Base-by-base conservation (phyloP, 352 stramenopile genomes). In the Elongisporangium senticosum region DNA sequence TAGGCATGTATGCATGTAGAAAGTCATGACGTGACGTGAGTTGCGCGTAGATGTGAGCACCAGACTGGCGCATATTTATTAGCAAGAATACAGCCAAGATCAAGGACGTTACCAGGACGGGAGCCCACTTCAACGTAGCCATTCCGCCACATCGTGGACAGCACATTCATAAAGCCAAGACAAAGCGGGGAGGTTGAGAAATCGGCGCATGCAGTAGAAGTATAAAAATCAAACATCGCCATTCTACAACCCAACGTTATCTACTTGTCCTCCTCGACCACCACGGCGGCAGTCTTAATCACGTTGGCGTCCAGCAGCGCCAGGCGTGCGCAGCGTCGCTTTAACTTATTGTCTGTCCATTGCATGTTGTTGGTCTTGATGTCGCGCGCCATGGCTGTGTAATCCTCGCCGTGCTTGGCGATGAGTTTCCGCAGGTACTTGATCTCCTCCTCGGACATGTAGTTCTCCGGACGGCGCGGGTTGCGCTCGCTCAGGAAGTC, bases 311-410 rank as follows among this genome's bases (percentile, higher is more conserved):
- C 83, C 28, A 90, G 63, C 58, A 93, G 71, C 64, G 72, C 75
- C 39, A 93, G 68, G 56, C 83, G 81, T 55, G 80, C 83, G 61
- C 81, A 93, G 49, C 83, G 83, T 39, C 71, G 62, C 63, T 79
- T 76, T 39, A 93, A 68, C 62, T 90, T 91, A 51, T 75, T 69
- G 55, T 72, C 79, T 14, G 83, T 91, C 83, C 83, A 93, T 71
- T 93, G 83, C 77, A 87, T 85, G 57, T 83, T 83, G 76, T 93
- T 93, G 43, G 67, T 75, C 74, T 93, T 93, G 63, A 93, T 86
- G 53, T 93, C 83, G 56, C 81, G 75, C 63, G 68, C 74, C 83
- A 93, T 93, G 64, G 79, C 83, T 56, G 77, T 75, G 71, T 77
- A 89, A 69, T 89, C 55, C 24, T 93, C 77, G 51, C 73, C 75